A percentile compares a stretch with the other conserved stretches of the same genome.
Conservation (phyloP, 129 eudicot species). For the Flaveria robusta region DNA sequence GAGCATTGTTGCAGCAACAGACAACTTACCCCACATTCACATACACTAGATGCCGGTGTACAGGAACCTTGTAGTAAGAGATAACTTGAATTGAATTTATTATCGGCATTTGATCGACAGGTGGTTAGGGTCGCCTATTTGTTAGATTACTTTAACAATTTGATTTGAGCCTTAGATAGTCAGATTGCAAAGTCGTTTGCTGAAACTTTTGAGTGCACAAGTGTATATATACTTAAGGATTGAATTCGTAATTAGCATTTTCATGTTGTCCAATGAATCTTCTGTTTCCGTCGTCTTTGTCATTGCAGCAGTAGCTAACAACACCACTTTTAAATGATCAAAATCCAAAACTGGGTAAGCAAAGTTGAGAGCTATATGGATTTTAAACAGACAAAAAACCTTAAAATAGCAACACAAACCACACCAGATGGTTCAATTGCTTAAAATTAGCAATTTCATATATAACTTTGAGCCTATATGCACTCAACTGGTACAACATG, state of each 20-base stretch:
- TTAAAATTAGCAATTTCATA: neutral
- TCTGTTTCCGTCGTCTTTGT: no score
- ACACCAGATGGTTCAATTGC: neutral
- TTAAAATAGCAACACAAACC: neutral
- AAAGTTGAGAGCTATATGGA: neutral
- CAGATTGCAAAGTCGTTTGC: conserved; percentile 17
- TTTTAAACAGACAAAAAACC: neutral
- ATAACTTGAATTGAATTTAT: conserved; percentile 16
- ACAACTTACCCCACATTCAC: conserved; percentile 1
- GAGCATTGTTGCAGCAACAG: conserved; percentile 21
- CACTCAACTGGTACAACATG: no score
- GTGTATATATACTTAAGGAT: neutral
- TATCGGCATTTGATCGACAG: conserved; percentile 29
- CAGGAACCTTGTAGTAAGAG: conserved; percentile 19
- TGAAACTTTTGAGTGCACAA: conserved; percentile 19
- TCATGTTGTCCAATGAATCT: neutral
- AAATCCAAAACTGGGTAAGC: neutral
- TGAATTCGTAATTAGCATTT: conserved; percentile 11
- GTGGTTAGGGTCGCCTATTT: conserved; percentile 9
- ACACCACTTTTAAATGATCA: no score
- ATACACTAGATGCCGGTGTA: neutral
- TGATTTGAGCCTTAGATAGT: conserved; percentile 32
- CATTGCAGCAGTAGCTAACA: no score
- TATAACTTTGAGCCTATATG: neutral
- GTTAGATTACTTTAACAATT: conserved; percentile 18